A percentile compares a stretch with the other conserved stretches of the same genome.
Evolutionary conservation across 1,139 yeast genomes (phyloP).

Genomic region (Pichia kudriavzevii): DNA sequence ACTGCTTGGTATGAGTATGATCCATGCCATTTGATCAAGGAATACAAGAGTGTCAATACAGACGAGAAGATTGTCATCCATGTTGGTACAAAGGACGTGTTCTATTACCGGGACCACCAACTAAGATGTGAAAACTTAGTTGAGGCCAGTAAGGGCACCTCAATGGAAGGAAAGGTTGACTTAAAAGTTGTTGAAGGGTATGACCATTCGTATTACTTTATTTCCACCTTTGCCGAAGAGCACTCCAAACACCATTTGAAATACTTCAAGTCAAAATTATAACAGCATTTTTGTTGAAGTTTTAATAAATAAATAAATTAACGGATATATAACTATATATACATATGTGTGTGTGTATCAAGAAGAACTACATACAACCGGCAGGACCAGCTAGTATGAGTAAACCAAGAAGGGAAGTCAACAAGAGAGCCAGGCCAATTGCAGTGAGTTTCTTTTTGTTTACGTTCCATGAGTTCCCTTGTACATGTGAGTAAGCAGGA

Average conservation of each 20-base stretch:
- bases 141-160: constrained; percentile 52
- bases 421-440: no score
- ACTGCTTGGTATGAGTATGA: constrained; percentile 67
- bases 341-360: no score
- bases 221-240: constrained; percentile 71
- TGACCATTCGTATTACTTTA: constrained; percentile 86
- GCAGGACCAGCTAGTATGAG: no score
- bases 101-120: constrained; percentile 55
- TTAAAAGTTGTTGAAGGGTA: constrained; percentile 70
- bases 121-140: constrained; percentile 70
- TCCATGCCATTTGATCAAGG: constrained; percentile 64
- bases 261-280: constrained; percentile 3
- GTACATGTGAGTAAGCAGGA: no score
- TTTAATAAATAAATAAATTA: neutral
- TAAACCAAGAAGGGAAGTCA: no score
- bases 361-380: no score
- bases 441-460: no score
- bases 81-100: constrained; percentile 72
- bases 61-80: constrained; percentile 60
- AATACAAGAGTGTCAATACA: constrained; percentile 37
- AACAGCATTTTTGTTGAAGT: neutral
- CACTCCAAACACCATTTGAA: constrained; percentile 76
- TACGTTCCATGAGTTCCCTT: no score
- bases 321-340: neutral
- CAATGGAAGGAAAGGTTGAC: constrained; percentile 53